Conservation (phyloP, 768 basidiomycete genomes). For the Tylopilus subfusipes region DNA sequence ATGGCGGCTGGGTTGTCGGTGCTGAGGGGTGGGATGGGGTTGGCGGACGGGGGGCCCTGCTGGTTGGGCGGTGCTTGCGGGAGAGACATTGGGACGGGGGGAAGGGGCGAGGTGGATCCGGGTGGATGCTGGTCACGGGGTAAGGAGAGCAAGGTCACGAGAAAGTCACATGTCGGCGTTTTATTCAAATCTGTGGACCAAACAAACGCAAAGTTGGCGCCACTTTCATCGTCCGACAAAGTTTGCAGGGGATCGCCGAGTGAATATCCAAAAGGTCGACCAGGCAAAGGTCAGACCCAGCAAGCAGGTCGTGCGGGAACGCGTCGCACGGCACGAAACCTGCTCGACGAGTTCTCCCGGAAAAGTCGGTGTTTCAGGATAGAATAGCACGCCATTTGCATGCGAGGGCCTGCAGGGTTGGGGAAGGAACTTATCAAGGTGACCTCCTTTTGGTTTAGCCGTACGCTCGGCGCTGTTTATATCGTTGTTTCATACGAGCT, state of each 20-base stretch:
- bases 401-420: too few species aligned
- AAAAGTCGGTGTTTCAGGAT: too few species aligned
- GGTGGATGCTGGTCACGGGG: constrained; percentile 40
- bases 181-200: constrained; percentile 29
- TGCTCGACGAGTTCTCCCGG: too few species aligned
- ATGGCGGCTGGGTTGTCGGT: constrained; percentile 24
- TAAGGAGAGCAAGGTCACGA: constrained; percentile 39
- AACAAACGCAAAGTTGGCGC: constrained; percentile 31
- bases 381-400: too few species aligned
- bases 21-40: constrained; percentile 6
- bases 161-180: constrained; percentile 40
- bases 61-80: constrained; percentile 12
- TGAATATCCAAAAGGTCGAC: too few species aligned
- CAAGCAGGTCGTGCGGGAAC: too few species aligned
- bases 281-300: too few species aligned
- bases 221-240: constrained; percentile 3
- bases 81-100: constrained; percentile 12
- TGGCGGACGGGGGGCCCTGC: constrained; percentile 9
- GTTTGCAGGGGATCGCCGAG: too few species aligned
- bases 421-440: too few species aligned
- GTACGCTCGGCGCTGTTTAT: neutral
- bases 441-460: neutral
- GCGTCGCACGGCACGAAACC: too few species aligned
- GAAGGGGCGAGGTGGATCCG: constrained; percentile 2
- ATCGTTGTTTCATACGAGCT: neutral